Conservation (phyloP, 2,329 filamentous ascomycete species). For the Epichloe gansuensis region DNA sequence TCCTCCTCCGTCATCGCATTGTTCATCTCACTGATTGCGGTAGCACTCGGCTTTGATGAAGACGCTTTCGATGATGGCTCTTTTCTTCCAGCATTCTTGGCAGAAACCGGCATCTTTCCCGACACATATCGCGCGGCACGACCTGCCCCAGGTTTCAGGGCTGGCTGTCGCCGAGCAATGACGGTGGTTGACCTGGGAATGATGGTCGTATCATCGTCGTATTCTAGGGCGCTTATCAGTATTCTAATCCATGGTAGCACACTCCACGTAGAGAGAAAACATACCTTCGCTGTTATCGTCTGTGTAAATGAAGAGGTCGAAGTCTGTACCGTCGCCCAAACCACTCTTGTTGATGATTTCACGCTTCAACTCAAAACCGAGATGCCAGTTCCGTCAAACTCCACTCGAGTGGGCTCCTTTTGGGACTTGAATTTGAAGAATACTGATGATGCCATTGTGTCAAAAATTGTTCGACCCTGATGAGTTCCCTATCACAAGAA, state of each 20-base stretch:
- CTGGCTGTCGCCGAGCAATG: conserved; percentile 75
- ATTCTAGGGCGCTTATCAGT: conserved; percentile 48
- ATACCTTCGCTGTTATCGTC: conserved; percentile 85
- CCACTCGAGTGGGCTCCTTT: conserved; percentile 85
- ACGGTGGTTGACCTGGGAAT: conserved; percentile 92
- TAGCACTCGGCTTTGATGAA: conserved; percentile 41
- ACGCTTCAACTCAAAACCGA: conserved; percentile 95
- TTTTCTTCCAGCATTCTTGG: conserved; percentile 65
- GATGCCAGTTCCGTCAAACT: conserved; percentile 95
- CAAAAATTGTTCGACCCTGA: conserved; percentile 12
- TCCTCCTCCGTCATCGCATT: conserved; percentile 85
- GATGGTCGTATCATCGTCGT: conserved; percentile 95
- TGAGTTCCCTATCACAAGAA: conserved; percentile 16
- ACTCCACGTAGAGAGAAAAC: conserved; percentile 14
- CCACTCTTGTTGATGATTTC: conserved; percentile 94
- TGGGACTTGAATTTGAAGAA: conserved; percentile 99
- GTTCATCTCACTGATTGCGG: conserved; percentile 54
- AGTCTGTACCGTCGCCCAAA: conserved; percentile 89
- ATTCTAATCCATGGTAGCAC: background rate
- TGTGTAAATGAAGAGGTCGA: conserved; percentile 88
- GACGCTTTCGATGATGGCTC: conserved; percentile 48
- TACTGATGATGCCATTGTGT: conserved; percentile 82
- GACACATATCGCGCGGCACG: conserved; percentile 90
- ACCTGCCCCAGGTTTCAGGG: conserved; percentile 73
- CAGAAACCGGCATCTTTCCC: conserved; percentile 84